Percentiles rank a stretch among this genome's conserved stretches.
phyloP scores from a whole-genome alignment of 176 grass and related monocot genomes.

The Typha latifolia region DNA sequence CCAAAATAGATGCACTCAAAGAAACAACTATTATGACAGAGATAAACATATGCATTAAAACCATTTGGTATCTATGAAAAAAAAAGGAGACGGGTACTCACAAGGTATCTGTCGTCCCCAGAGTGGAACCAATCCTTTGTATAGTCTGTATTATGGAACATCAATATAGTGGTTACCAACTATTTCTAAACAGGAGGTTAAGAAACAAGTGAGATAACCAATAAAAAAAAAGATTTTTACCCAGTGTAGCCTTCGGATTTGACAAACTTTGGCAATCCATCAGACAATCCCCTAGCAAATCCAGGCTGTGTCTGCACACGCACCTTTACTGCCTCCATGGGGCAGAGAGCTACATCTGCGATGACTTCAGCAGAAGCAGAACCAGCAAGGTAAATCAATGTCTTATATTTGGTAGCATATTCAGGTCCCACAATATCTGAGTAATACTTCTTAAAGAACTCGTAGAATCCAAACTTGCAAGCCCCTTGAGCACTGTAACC shows the following conservation, averaged over 20 bases:
- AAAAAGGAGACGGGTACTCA: constrained; percentile 27
- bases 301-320: constrained; percentile 96
- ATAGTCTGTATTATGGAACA: constrained; percentile 40
- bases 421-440: constrained; percentile 92
- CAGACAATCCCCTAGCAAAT: constrained; percentile 81
- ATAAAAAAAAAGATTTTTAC: constrained; percentile 28
- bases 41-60: neutral
- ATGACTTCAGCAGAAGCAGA: constrained; percentile 99
- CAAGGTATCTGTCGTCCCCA: constrained; percentile 92
- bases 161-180: neutral
- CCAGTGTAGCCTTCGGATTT: constrained; percentile 65
- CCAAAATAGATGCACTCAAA: neutral
- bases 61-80: neutral
- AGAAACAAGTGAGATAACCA: neutral
- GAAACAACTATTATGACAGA: neutral
- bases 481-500: constrained; percentile 95
- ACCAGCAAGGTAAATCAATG: constrained; percentile 89
- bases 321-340: constrained; percentile 95
- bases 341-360: constrained; percentile 92
- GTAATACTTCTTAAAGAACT: constrained; percentile 99
- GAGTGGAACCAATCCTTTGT: constrained; percentile 86
- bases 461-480: constrained; percentile 95
- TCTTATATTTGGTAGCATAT: constrained; percentile 88
- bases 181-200: neutral
- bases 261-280: constrained; percentile 92